phyloP scores from a whole-genome alignment of 768 basidiomycete genomes.

The Rhizopogon rudus region DNA sequence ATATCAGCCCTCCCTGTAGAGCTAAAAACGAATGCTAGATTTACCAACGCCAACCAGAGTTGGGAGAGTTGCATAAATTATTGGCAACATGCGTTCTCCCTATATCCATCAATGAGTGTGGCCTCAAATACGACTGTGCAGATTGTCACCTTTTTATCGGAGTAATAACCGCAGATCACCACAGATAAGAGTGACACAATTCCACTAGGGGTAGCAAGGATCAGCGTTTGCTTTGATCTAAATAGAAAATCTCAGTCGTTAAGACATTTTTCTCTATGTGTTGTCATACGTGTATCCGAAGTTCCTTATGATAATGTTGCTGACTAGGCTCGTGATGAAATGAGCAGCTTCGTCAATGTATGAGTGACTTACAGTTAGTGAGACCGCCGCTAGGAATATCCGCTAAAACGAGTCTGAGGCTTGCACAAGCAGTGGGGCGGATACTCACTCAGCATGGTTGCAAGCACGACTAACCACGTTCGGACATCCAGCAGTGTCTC shows the following conservation, averaged over 20 bases:
- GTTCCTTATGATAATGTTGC: conserved; percentile 18
- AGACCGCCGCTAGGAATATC: conserved; percentile 18
- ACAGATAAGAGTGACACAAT: conserved; percentile 17
- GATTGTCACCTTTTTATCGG: conserved; percentile 13
- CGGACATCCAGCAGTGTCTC: conserved; percentile 21
- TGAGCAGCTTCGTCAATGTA: conserved; percentile 1
- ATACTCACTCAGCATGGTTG: conserved; percentile 17
- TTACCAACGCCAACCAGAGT: conserved; percentile 15
- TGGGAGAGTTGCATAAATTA: conserved; percentile 14
- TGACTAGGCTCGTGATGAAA: conserved; percentile 2
- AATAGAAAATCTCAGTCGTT: neutral
- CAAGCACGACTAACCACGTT: conserved; percentile 25
- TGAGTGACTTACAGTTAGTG: conserved; percentile 9
- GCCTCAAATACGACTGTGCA: neutral
- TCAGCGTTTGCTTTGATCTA: conserved; percentile 15
- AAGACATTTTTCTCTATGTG: neutral
- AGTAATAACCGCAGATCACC: conserved; percentile 15
- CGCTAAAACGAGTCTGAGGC: conserved; percentile 6
- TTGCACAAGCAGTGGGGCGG: neutral
- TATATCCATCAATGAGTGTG: neutral
- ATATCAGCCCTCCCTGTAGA: neutral
- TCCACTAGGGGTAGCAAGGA: conserved; percentile 20
- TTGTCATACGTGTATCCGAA: conserved; percentile 15
- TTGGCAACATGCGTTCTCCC: conserved; percentile 18
- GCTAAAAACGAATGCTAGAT: neutral